Conservation (phyloP, 2,329 filamentous ascomycete species). For the Mycocentrospora acerina region DNA sequence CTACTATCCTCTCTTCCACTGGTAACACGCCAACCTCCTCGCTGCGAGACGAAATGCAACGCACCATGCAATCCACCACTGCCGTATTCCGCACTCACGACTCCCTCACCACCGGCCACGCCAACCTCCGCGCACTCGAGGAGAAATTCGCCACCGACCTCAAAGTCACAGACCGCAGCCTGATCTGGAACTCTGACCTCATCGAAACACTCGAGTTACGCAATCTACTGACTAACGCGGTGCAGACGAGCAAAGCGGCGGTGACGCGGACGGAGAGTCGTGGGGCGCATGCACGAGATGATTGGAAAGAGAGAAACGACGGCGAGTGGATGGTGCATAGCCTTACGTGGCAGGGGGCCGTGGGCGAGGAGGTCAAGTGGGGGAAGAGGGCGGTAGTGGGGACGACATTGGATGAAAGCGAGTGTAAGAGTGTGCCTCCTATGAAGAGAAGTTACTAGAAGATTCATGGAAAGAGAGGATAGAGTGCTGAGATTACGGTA, state of each 20-base stretch:
- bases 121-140: conserved; percentile 39
- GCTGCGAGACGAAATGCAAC: conserved; percentile 48
- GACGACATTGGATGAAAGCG: conserved; percentile 48
- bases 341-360: conserved; percentile 47
- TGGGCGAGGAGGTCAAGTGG: conserved; percentile 44
- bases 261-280: conserved; percentile 48
- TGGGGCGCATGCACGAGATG: conserved; percentile 52
- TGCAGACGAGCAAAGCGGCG: conserved; percentile 50
- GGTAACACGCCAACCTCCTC: conserved; percentile 43
- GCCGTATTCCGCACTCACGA: conserved; percentile 49
- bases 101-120: conserved; percentile 38
- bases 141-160: conserved; percentile 39
- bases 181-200: conserved; percentile 55
- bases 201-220: conserved; percentile 51
- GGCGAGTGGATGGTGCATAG: conserved; percentile 51
- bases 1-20: conserved; percentile 39
- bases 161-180: conserved; percentile 43
- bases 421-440: conserved; percentile 44
- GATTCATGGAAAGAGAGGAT: background rate
- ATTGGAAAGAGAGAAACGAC: conserved; percentile 48
- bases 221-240: conserved; percentile 51
- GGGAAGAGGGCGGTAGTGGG: conserved; percentile 47
- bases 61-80: conserved; percentile 50
- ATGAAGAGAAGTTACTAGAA: conserved; percentile 39
- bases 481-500: conserved; percentile 1